Percentiles rank a stretch among this genome's conserved stretches.
These are phyloP conservation scores for Carex sylvatica DNA, from an alignment of 202 grass and related monocot species.

Conservation along the genomic window DNA sequence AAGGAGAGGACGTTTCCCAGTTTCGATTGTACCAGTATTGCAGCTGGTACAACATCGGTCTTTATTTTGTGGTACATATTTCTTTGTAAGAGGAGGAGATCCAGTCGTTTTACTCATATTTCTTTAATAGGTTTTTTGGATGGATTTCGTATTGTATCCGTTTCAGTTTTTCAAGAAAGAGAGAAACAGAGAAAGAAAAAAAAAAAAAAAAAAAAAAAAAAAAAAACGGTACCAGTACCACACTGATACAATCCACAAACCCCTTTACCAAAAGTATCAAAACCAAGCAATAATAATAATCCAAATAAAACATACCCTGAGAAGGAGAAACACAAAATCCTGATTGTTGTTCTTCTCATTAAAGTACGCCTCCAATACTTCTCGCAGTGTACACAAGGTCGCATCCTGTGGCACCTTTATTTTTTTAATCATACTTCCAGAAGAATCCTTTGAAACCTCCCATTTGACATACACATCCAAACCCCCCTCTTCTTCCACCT, in stretches of 20 bases:
- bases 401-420: slow-evolving; percentile 49
- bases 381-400: slow-evolving; percentile 54
- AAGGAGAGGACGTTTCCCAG: neutral
- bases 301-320: slow-evolving; percentile 55
- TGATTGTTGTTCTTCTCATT: slow-evolving; percentile 53
- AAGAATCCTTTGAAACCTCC: slow-evolving; percentile 54
- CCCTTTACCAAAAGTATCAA: neutral
- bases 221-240: slow-evolving; percentile 1
- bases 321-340: slow-evolving; percentile 76
- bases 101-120: neutral
- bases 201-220: neutral
- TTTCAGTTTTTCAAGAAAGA: neutral
- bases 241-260: neutral
- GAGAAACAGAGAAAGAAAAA: neutral
- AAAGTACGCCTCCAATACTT: slow-evolving; percentile 51
- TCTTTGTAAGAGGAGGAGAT: neutral
- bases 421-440: slow-evolving; percentile 59
- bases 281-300: neutral
- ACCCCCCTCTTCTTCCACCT: slow-evolving; percentile 28
- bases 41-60: too few species aligned
- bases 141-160: neutral
- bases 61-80: neutral
- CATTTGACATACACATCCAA: slow-evolving; percentile 87
- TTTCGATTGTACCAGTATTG: neutral
- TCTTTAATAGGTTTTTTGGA: neutral